These are phyloP conservation scores for Fusarium dimerum DNA, from an alignment of 2,329 filamentous ascomycete species.

Conservation along the genomic window DNA sequence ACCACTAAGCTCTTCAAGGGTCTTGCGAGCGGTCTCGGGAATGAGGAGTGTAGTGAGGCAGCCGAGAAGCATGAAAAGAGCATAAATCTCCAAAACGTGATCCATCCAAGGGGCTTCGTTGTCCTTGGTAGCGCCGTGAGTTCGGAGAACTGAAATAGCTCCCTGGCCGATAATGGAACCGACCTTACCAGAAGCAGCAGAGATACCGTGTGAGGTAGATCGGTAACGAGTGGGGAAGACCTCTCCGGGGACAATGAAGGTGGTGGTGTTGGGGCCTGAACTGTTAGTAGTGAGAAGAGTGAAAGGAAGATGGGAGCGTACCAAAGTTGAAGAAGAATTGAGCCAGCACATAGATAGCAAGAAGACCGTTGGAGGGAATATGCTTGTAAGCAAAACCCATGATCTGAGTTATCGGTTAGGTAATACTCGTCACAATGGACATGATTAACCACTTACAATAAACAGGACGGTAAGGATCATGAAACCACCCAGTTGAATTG, in stretches of 20 bases:
- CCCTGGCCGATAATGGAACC: slow-evolving; percentile 59
- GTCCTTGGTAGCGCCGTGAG: slow-evolving; percentile 40
- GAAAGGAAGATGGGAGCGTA: slow-evolving; percentile 4
- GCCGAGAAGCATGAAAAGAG: slow-evolving; percentile 76
- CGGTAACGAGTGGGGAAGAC: slow-evolving; percentile 59
- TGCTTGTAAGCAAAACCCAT: slow-evolving; percentile 65
- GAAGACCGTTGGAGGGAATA: slow-evolving; percentile 52
- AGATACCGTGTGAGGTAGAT: slow-evolving; percentile 59
- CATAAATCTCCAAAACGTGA: slow-evolving; percentile 74
- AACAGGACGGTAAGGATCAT: slow-evolving; percentile 61
- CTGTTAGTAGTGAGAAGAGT: neutral
- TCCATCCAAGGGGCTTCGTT: slow-evolving; percentile 66
- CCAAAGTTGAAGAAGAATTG: slow-evolving; percentile 63
- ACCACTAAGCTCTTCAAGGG: slow-evolving; percentile 62
- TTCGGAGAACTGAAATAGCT: slow-evolving; percentile 57
- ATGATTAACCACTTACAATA: slow-evolving; percentile 32
- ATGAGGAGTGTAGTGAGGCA: slow-evolving; percentile 69
- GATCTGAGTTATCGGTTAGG: slow-evolving; percentile 26
- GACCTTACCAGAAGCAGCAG: slow-evolving; percentile 56
- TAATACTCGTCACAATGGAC: rapidly evolving
- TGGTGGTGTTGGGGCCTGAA: slow-evolving; percentile 54
- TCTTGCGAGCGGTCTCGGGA: slow-evolving; percentile 74
- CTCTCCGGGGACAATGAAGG: slow-evolving; percentile 58
- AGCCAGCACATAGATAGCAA: slow-evolving; percentile 57
- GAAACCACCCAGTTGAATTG: slow-evolving; percentile 70